A percentile compares a stretch with the other conserved stretches of the same genome.
These are phyloP conservation scores for Neofusicoccum parvum DNA, from an alignment of 2,329 filamentous ascomycete genomes.

Conservation along the genomic window DNA sequence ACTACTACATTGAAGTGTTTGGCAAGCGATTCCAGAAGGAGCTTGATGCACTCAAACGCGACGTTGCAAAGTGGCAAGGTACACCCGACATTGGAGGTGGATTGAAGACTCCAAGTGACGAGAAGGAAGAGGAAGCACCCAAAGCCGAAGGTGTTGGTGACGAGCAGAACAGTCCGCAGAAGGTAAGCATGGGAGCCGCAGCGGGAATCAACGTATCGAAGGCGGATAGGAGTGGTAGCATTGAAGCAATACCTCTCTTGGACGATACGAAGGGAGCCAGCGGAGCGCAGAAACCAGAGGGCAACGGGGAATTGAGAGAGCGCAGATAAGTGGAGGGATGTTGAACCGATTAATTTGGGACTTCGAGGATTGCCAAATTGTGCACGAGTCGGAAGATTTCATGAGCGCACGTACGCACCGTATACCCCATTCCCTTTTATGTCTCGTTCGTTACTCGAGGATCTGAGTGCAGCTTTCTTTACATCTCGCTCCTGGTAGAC, in stretches of 20 bases:
- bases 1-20: conserved; percentile 97
- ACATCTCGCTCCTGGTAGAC: not conserved
- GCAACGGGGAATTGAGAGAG: conserved; percentile 20
- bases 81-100: conserved; percentile 5
- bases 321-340: conserved; percentile 7
- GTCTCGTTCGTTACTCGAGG: not conserved
- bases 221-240: conserved; percentile 27
- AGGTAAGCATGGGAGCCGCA: conserved; percentile 14
- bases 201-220: conserved; percentile 15
- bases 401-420: conserved; percentile 4
- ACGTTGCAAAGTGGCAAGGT: conserved; percentile 86
- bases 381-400: not conserved
- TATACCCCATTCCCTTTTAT: not conserved
- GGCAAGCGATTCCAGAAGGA: conserved; percentile 97
- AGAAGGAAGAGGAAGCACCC: not conserved
- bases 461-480: not conserved
- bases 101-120: conserved; percentile 14
- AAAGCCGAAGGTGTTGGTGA: conserved; percentile 10
- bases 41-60: conserved; percentile 81
- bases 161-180: conserved; percentile 10
- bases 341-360: no score
- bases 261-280: conserved; percentile 46
- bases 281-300: conserved; percentile 15
- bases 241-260: conserved; percentile 63
- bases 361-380: not conserved